Evolutionary conservation across 1,284 basidiomycete genomes (phyloP).

Genomic region (Boletus holoroseus): DNA sequence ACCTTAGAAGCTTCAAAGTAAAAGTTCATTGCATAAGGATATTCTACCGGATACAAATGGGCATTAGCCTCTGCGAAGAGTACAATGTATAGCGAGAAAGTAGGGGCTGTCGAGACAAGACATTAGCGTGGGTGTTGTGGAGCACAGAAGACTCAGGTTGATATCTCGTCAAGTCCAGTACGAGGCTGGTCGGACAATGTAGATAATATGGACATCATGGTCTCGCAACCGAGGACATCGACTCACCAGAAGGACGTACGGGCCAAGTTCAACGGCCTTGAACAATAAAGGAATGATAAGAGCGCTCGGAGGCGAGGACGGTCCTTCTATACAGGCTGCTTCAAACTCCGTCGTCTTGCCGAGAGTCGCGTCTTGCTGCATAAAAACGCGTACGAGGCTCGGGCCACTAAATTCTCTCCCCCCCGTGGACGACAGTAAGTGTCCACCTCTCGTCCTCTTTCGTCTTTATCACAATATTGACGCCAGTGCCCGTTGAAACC

Average conservation of each 20-base stretch:
- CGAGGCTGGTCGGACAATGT: conserved; percentile 71
- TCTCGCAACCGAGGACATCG: conserved; percentile 4
- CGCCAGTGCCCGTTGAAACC: conserved; percentile 65
- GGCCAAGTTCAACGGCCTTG: neutral
- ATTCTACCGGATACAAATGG: conserved; percentile 34
- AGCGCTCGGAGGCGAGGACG: neutral
- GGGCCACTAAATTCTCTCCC: conserved; percentile 15
- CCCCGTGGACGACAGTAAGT: conserved; percentile 25
- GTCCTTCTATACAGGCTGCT: conserved; percentile 5
- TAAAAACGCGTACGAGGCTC: conserved; percentile 27
- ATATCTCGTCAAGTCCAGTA: conserved; percentile 41
- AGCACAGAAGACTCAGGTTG: conserved; percentile 32
- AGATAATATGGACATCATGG: conserved; percentile 70
- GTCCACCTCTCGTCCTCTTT: neutral
- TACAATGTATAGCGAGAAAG: conserved; percentile 8
- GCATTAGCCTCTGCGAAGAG: conserved; percentile 20
- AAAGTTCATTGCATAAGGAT: conserved; percentile 73
- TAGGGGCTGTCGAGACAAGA: conserved; percentile 14
- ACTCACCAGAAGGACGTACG: conserved; percentile 27
- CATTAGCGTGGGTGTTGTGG: conserved; percentile 11
- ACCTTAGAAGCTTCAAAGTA: conserved; percentile 83
- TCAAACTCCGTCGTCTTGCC: conserved; percentile 33
- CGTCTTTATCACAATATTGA: conserved; percentile 5
- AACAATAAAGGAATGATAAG: neutral
- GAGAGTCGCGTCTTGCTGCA: conserved; percentile 25